Evolutionary conservation across 2,329 filamentous ascomycete species (phyloP).

Genomic region (Teratosphaeria viscida): DNA sequence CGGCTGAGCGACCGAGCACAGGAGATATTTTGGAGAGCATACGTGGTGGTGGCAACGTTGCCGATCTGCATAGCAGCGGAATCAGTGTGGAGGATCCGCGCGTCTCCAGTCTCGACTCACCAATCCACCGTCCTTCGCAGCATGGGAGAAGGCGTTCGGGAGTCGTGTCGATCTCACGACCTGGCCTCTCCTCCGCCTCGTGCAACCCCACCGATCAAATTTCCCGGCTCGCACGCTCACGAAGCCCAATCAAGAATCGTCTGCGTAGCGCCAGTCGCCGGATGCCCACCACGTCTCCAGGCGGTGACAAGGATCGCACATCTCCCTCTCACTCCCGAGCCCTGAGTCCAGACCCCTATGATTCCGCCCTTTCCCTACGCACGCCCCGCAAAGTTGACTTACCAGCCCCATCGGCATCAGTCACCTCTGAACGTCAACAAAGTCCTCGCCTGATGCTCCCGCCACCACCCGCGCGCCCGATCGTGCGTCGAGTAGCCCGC

Average conservation of each 20-base stretch:
- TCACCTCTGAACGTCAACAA: constrained; percentile 9
- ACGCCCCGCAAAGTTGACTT: constrained; percentile 9
- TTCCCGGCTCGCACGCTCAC: constrained; percentile 5
- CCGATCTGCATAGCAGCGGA: constrained; percentile 9
- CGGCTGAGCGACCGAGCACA: constrained; percentile 67
- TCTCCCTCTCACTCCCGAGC: constrained; percentile 3
- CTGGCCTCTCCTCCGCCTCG: constrained; percentile 9
- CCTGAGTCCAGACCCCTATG: constrained; percentile 4
- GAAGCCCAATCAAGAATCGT: constrained; percentile 3
- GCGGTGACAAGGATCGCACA: background rate
- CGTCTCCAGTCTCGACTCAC: constrained; percentile 35
- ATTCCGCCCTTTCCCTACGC: constrained; percentile 7
- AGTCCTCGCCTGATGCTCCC: constrained; percentile 27
- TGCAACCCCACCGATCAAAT: constrained; percentile 8
- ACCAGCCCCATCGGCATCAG: background rate
- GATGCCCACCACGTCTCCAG: too few relatives aligned
- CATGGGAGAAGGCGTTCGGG: constrained; percentile 14
- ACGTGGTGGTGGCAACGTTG: constrained; percentile 44
- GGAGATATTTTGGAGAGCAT: constrained; percentile 75
- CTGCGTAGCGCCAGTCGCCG: background rate
- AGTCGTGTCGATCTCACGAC: constrained; percentile 6
- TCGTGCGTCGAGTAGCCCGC: constrained; percentile 22
- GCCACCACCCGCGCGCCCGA: constrained; percentile 19
- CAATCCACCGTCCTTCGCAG: constrained; percentile 11
- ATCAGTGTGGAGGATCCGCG: constrained; percentile 20